phyloP scores from a whole-genome alignment of 2,329 filamentous ascomycete species.

The Pyricularia pennisetigena region DNA sequence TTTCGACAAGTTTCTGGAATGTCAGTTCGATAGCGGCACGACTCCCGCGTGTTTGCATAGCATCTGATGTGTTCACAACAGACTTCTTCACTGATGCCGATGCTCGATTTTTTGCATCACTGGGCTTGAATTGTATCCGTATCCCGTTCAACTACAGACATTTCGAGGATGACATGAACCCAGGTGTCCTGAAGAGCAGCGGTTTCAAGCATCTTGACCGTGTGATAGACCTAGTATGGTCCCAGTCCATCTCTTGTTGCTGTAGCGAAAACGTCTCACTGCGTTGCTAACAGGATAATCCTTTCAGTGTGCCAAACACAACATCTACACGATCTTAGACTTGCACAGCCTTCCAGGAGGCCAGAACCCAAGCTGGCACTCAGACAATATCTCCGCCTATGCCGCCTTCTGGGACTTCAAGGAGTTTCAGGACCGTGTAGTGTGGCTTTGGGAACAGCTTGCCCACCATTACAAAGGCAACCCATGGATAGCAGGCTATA shows the following conservation, averaged over 20 bases:
- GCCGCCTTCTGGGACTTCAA: slow-evolving; percentile 36
- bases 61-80: background rate
- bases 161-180: slow-evolving; percentile 42
- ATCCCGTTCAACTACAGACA: slow-evolving; percentile 53
- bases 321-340: slow-evolving; percentile 34
- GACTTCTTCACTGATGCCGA: slow-evolving; percentile 50
- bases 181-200: slow-evolving; percentile 31
- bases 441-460: slow-evolving; percentile 32
- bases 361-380: slow-evolving; percentile 39
- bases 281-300: background rate
- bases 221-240: slow-evolving; percentile 27
- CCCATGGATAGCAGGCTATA: slow-evolving; percentile 18
- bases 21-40: background rate
- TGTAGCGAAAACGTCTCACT: slow-evolving; percentile 9
- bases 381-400: slow-evolving; percentile 24
- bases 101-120: slow-evolving; percentile 44
- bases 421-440: slow-evolving; percentile 32
- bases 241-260: background rate
- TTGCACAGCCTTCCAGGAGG: slow-evolving; percentile 33
- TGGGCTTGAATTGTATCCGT: slow-evolving; percentile 48
- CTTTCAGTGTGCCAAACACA: slow-evolving; percentile 23
- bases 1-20: slow-evolving; percentile 42
- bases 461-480: slow-evolving; percentile 31
- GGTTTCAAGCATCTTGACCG: slow-evolving; percentile 40
- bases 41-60: background rate